Conservation (phyloP, 208 protist genomes). For the Porcisia hertigi region DNA sequence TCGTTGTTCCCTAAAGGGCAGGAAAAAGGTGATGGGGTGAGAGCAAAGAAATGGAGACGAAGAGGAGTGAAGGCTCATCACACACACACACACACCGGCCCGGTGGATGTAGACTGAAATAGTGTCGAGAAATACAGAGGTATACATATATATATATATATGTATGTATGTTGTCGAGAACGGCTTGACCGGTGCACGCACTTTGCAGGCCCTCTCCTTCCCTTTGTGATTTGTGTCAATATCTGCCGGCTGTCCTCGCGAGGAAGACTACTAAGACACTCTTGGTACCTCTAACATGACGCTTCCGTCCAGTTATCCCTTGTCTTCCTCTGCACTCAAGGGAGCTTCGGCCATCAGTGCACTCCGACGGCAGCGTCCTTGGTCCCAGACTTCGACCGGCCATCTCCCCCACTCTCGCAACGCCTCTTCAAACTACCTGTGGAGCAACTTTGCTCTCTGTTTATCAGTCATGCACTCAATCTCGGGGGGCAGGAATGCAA, state of each 20-base stretch:
- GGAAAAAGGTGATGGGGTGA: no score
- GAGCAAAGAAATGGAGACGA: no score
- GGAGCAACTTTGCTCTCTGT: slow-evolving; percentile 60
- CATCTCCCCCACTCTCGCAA: background rate
- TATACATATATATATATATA: no score
- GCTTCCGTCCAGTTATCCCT: no score
- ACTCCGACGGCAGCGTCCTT: background rate
- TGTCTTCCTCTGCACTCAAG: background rate
- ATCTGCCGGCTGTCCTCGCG: background rate
- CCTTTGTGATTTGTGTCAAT: background rate
- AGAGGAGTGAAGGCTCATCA: background rate
- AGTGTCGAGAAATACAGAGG: background rate
- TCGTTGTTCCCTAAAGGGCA: no score
- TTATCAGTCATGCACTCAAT: slow-evolving; percentile 60
- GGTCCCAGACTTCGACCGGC: background rate
- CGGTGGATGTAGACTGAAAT: background rate
- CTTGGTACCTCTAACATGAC: background rate
- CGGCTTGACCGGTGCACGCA: no score
- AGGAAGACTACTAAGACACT: background rate
- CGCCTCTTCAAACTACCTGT: slow-evolving; percentile 13
- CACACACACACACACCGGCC: background rate
- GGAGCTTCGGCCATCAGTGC: background rate
- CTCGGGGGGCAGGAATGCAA: slow-evolving; percentile 65
- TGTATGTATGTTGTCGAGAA: no score
- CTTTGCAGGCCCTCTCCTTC: background rate